Conservation (phyloP, 768 basidiomycete species). For the Rhizopogon vulgaris region DNA sequence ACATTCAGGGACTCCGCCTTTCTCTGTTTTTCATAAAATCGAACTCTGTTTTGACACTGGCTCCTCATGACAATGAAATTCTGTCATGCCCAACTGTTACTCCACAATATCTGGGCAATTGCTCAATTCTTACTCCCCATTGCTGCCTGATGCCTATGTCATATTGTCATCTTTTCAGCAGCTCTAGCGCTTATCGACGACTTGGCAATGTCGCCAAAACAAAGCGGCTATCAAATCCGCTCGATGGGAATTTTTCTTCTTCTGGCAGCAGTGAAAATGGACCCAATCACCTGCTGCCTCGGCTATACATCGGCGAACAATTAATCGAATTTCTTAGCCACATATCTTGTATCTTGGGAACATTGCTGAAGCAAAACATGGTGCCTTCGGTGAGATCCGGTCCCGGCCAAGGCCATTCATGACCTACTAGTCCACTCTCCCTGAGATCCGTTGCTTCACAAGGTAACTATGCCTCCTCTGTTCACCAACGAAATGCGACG, state of each 20-base stretch:
- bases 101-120: not conserved
- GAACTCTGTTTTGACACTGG: not conserved
- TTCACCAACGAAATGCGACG: not conserved
- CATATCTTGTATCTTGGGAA: not conserved
- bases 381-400: conserved; percentile 1
- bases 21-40: not conserved
- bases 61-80: not conserved
- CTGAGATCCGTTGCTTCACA: conserved; percentile 12
- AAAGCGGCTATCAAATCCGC: not conserved
- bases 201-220: not conserved
- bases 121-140: too few species aligned
- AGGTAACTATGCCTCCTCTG: not conserved
- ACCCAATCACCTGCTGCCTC: not conserved
- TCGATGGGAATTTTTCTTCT: not conserved
- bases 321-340: conserved; percentile 2
- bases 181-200: not conserved
- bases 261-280: not conserved
- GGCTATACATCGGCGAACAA: not conserved
- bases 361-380: not conserved
- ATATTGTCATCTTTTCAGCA: not conserved
- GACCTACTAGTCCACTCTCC: conserved; percentile 9
- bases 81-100: too few species aligned
- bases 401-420: not conserved
- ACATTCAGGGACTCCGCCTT: conserved; percentile 18
- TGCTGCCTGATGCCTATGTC: too few species aligned